phyloP scores from a whole-genome alignment of 2,329 filamentous ascomycete genomes.

The Bisporella sp. region DNA sequence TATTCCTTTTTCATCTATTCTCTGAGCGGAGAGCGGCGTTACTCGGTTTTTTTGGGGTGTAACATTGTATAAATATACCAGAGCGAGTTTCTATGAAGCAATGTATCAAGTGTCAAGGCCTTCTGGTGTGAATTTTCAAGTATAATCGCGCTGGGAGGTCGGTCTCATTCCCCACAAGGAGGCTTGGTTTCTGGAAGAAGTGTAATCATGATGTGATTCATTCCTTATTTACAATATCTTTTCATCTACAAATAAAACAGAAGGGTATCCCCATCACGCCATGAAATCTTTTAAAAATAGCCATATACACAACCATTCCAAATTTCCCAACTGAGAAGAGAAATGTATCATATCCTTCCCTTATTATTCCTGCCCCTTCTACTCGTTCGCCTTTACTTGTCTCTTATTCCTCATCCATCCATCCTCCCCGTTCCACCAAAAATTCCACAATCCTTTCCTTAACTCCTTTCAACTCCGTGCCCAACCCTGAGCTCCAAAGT shows the following conservation, averaged over 20 bases:
- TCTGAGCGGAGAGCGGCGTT: no score
- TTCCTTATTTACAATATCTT: no score
- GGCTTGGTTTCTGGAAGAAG: no score
- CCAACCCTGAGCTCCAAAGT: slow-evolving; percentile 85
- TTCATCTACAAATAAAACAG: background rate
- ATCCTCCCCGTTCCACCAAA: slow-evolving; percentile 72
- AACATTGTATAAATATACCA: no score
- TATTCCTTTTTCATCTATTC: no score
- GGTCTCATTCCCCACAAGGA: no score
- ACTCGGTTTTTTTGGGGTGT: no score
- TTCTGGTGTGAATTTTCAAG: no score
- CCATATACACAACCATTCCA: background rate
- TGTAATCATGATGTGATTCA: no score
- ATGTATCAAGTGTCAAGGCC: slow-evolving; percentile 5
- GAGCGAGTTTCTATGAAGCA: no score
- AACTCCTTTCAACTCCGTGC: slow-evolving; percentile 64
- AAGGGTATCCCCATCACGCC: background rate
- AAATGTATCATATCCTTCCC: background rate
- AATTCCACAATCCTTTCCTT: slow-evolving; percentile 69
- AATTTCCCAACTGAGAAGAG: background rate
- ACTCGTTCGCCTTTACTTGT: background rate
- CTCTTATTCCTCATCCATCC: slow-evolving; percentile 47
- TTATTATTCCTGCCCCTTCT: no score
- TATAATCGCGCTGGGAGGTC: slow-evolving; percentile 40
- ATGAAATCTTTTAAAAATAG: background rate